Base-by-base conservation (phyloP, 768 basidiomycete species). In the Trametes elegans region DNA sequence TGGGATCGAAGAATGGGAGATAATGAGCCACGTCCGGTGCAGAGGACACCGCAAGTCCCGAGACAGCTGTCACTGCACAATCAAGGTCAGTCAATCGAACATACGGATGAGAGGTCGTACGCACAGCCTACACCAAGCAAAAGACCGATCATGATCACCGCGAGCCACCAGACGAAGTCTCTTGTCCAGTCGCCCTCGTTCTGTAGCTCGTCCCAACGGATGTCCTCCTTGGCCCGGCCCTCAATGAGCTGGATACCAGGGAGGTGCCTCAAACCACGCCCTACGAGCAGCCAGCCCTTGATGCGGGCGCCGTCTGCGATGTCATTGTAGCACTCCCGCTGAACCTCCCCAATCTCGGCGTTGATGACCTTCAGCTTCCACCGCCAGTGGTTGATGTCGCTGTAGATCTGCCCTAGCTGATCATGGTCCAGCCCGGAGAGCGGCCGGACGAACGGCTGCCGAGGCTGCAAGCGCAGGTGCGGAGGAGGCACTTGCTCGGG, bases 151-250 rank as follows among this genome's bases (percentile, higher is more conserved):
- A 82, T 67, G 5, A 71, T 65, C 5, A 86, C 73, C 18, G 84
- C 71, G 16, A 74, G 69, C 85, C 88, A 89, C 85, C 87, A 88
- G 59, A 87, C 76, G 27, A 76, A 53, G 19, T 67, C 66, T 59
- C 82, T 79, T 55, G 79, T 57, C 44, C 66, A 49, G 31, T 72
- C 77, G 34, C 79, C 72, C 66, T 82, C 79, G 57, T 79, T 76
- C 68, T 88, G 87, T 44, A 92, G 71, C 23, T 88, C 82, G 54
- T 85, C 82, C 89, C 90, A 93, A 49, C 86, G 72, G 31, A 93
- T 82, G 66, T 92, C 90, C 63, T 92, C 89, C 68, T 88, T 90
- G 13, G 88, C 85, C 55, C 87, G 73, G 2, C 90, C 90, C 64
- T 89, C 85, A 21, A 93, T 90, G 31, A 87, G 71, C 65, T 87